Conservation (phyloP, 108 stramenopile genomes). For the Skeletonema potamos region DNA sequence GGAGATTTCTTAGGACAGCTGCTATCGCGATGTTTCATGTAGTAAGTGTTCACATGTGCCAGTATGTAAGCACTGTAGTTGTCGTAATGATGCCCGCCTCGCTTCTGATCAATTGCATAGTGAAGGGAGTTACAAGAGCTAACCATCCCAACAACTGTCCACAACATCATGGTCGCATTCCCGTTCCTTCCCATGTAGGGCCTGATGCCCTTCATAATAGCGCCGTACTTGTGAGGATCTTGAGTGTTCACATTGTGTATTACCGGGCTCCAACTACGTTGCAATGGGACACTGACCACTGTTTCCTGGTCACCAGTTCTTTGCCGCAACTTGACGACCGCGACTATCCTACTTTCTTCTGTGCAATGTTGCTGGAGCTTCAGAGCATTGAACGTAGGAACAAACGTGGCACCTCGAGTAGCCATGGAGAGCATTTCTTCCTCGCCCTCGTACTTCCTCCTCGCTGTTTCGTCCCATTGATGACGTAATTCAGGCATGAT, state of each 20-base stretch:
- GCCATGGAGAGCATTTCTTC: background rate
- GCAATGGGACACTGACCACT: no score
- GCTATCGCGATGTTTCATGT: background rate
- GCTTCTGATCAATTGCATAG: background rate
- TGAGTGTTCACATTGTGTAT: no score
- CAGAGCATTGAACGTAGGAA: background rate
- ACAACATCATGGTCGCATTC: no score
- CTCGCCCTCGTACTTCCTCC: background rate
- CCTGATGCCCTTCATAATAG: no score
- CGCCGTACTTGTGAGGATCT: no score
- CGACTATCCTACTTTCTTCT: background rate
- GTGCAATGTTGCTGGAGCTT: background rate
- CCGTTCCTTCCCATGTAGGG: no score
- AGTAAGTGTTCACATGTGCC: background rate
- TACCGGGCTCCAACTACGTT: no score
- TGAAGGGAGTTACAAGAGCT: background rate
- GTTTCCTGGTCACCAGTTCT: no score
- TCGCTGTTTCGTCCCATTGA: background rate
- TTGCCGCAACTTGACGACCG: no score
- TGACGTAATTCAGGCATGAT: background rate
- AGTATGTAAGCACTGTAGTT: background rate
- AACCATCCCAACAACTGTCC: background rate
- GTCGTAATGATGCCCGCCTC: background rate
- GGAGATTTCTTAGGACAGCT: background rate
- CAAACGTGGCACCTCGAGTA: background rate